Evolutionary conservation across 2,329 filamentous ascomycete genomes (phyloP).

Genomic region (Paradendryphiella salina): DNA sequence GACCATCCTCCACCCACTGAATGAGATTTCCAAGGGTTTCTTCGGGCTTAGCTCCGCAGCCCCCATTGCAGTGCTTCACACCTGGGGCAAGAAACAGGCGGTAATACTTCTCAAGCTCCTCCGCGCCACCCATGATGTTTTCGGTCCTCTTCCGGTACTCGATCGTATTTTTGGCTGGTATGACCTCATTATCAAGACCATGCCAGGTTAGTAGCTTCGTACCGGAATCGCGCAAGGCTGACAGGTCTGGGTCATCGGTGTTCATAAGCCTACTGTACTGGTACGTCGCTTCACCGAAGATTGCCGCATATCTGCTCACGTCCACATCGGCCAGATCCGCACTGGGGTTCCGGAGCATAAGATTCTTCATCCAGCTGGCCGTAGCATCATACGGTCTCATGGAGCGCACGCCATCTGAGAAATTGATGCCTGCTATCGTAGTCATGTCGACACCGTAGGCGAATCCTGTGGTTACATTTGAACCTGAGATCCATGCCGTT

Average conservation of each 20-base stretch:
- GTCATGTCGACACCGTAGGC: conserved; percentile 21
- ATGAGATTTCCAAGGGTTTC: conserved; percentile 29
- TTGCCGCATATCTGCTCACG: conserved; percentile 14
- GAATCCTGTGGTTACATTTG: conserved; percentile 14
- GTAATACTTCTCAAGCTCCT: conserved; percentile 35
- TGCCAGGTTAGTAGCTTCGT: conserved; percentile 39
- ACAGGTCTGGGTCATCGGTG: conserved; percentile 30
- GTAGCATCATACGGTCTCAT: conserved; percentile 23
- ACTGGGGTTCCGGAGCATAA: conserved; percentile 19
- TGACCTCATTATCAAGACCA: conserved; percentile 31
- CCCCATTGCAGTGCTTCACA: conserved; percentile 30
- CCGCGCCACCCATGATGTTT: conserved; percentile 28
- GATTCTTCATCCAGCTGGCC: conserved; percentile 23
- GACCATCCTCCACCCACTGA: conserved; percentile 37
- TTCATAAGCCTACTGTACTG: conserved; percentile 31
- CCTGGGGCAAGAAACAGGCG: conserved; percentile 40
- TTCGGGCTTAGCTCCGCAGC: conserved; percentile 24
- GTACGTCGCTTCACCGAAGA: conserved; percentile 25
- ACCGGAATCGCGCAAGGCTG: conserved; percentile 25
- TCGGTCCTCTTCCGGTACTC: conserved; percentile 31
- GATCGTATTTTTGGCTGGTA: conserved; percentile 33
- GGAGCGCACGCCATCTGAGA: conserved; percentile 21
- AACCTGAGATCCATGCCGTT: conserved; percentile 15
- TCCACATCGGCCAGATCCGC: conserved; percentile 23
- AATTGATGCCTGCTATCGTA: conserved; percentile 17